Base-by-base conservation (phyloP, 164 flowering plant species). In the Houttuynia cordata region DNA sequence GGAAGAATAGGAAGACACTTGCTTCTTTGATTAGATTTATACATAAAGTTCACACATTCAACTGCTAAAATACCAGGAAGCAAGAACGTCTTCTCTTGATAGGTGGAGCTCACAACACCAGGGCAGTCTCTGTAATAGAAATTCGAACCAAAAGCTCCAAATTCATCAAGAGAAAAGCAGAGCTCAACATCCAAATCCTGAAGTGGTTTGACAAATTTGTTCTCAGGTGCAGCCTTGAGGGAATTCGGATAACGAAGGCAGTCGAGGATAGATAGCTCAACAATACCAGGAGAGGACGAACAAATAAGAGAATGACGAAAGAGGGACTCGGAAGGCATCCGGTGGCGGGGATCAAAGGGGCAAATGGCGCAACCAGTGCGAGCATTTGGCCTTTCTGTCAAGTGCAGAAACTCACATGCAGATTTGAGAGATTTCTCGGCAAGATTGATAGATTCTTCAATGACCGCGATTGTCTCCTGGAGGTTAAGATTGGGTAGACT, bases 121-220 rank as follows among this genome's bases (percentile, higher is more conserved):
- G 95, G 93, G 57, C 97, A 93, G 39, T 80, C 83, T 1, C 56
- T 61, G 63, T 91, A 88, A 67, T 81, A 88, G 75, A 83, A 88
- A 65, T 70, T 79, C 19, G 71, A 64, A 4, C 30, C 69, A 23
- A 70, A 70, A 66, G 75, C 80, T 0, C 61, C 65, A 51, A 64
- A 83, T 14, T 68, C 80, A 25, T 82, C 87, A 0, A 88, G 68
- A 15, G 87, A 76, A 40, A 88, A 65, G 64, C 75, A 79, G 30
- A 85, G 70, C 3, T 81, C 87, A 7, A 65, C 53, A 25, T 64
- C 58, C 19, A 67, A 39, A n/a, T 64, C 65, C 19, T 25, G 54
- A 7, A 64, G 57, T 10, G 59, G 7, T 10, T 68, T 73, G 22
- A 63, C 47, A 40, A 74, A 67, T 0, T 47, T 68, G 34, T 63